Conservation (phyloP, 257 asterid species). For the Solanum pennellii region DNA sequence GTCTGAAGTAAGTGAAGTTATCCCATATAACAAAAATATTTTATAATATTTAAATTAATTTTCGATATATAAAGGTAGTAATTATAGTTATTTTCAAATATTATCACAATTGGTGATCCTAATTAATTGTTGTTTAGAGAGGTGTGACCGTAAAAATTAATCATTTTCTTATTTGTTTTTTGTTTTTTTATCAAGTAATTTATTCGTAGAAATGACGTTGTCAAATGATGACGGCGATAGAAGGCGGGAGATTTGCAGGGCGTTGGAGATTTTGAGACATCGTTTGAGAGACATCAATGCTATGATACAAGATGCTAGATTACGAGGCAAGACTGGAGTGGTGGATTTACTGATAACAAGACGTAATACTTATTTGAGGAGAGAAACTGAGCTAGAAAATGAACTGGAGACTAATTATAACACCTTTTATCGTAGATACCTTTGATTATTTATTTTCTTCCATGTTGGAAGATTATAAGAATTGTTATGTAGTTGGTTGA, state of each 20-base stretch:
- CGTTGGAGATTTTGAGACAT: not conserved
- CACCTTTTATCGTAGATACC: not conserved
- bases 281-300: not conserved
- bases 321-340: not conserved
- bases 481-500: not conserved
- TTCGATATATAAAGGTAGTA: too few relatives aligned
- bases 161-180: too few relatives aligned
- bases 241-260: not conserved
- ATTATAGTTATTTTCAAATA: too few relatives aligned
- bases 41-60: too few relatives aligned
- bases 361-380: not conserved
- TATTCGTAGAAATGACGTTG: not conserved
- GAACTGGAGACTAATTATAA: not conserved
- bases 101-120: too few relatives aligned
- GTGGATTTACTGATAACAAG: not conserved
- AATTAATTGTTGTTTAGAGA: not conserved
- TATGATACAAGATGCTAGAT: not conserved
- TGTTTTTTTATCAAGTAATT: too few relatives aligned
- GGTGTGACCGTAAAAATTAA: not conserved
- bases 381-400: not conserved
- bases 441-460: not conserved
- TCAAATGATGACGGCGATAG: not conserved
- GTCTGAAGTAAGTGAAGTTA: too few relatives aligned
- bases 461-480: not conserved
- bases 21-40: too few relatives aligned